These are phyloP conservation scores for Xylariomycetidae sp. DNA, from an alignment of 2,329 filamentous ascomycete genomes.

Conservation along the genomic window DNA sequence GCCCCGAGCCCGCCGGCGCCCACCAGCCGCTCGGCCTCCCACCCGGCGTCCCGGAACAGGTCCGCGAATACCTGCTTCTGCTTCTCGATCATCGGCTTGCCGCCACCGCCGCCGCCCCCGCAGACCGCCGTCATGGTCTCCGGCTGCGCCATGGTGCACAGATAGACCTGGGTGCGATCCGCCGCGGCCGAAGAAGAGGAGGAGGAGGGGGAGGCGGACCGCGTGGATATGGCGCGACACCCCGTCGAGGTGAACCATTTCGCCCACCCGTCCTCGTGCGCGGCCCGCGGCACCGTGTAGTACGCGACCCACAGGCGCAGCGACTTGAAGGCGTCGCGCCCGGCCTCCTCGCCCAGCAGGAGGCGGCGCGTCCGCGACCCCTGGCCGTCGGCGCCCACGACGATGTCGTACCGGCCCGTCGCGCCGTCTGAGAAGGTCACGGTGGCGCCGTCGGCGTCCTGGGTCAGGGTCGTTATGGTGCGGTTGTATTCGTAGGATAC, in stretches of 20 bases:
- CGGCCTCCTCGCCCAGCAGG: conserved; percentile 25
- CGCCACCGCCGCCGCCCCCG: conserved; percentile 6
- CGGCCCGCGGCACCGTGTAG: conserved; percentile 33
- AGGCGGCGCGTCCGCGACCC: conserved; percentile 42
- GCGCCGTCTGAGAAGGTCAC: conserved; percentile 41
- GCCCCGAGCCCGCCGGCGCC: conserved; percentile 9
- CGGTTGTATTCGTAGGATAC: conserved; percentile 30
- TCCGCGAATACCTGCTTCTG: conserved; percentile 18
- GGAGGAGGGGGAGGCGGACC: conserved; percentile 31
- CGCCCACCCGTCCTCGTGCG: conserved; percentile 25
- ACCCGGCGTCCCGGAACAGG: conserved; percentile 29
- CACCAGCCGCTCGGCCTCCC: conserved; percentile 14
- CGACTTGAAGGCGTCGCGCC: conserved; percentile 20
- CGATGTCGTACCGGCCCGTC: conserved; percentile 7
- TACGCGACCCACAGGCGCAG: conserved; percentile 32
- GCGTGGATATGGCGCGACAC: conserved; percentile 32
- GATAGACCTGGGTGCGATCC: conserved; percentile 29
- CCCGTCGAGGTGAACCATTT: conserved; percentile 30
- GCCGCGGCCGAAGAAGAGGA: conserved; percentile 3
- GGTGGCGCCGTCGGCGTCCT: conserved; percentile 25
- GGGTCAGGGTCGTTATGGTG: conserved; percentile 22
- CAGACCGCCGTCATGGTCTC: too few relatives aligned
- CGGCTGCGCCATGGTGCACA: conserved; percentile 12
- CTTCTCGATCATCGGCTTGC: too few relatives aligned
- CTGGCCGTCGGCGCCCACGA: conserved; percentile 26